Conservation (phyloP, 345 rosid genomes). For the Citrus mangshanensis region DNA sequence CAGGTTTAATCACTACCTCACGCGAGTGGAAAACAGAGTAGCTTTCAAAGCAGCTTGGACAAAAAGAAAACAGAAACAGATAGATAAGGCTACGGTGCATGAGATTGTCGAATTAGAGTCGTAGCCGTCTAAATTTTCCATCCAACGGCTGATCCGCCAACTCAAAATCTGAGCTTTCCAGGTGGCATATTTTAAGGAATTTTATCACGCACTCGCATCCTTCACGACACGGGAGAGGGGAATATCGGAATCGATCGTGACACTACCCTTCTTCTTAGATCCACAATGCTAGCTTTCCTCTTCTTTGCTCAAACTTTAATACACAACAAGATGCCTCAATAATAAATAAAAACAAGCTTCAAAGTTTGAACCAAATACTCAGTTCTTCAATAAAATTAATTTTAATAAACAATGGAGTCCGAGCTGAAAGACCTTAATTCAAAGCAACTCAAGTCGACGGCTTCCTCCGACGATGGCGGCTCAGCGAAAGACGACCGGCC, state of each 20-base stretch:
- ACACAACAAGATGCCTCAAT: not conserved
- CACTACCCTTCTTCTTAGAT: conserved; percentile 9
- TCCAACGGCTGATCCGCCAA: conserved; percentile 8
- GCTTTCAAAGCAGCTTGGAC: not conserved
- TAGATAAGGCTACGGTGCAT: not conserved
- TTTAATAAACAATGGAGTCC: conserved; percentile 42
- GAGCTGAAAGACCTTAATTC: conserved; percentile 58
- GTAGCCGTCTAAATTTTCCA: not conserved
- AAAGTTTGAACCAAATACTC: not conserved
- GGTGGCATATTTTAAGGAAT: not conserved
- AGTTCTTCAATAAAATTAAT: too few relatives aligned
- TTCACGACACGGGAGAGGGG: not conserved
- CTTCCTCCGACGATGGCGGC: conserved; percentile 25
- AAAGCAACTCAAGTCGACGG: conserved; percentile 21
- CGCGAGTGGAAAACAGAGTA: too few relatives aligned
- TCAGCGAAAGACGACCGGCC: conserved; percentile 73
- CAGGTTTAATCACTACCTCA: too few relatives aligned
- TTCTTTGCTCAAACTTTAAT: not conserved
- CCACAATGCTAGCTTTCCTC: conserved; percentile 9
- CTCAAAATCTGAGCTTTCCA: not conserved
- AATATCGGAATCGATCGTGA: not conserved
- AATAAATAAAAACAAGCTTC: not conserved
- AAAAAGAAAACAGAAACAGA: not conserved
- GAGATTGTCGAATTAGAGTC: not conserved
- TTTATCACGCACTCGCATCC: not conserved